Evolutionary conservation across 1,284 basidiomycete genomes (phyloP).

Genomic region (Leccinum pallidistipes): DNA sequence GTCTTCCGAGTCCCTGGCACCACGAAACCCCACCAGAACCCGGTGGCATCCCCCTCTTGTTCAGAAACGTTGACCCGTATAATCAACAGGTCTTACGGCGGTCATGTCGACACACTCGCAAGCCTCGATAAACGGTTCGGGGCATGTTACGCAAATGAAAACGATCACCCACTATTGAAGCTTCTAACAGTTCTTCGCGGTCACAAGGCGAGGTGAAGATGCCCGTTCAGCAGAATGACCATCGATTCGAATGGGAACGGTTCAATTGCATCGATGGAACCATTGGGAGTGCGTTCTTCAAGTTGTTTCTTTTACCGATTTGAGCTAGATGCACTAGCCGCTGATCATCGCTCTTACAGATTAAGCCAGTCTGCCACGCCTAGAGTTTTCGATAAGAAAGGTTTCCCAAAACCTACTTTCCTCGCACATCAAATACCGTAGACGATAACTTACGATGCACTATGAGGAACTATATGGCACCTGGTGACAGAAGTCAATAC

Average conservation of each 20-base stretch:
- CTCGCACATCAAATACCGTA: background rate
- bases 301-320: background rate
- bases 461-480: constrained; percentile 72
- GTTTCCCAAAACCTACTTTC: background rate
- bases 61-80: background rate
- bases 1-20: background rate
- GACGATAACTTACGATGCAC: constrained; percentile 14
- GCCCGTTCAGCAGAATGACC: too few species aligned
- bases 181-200: too few species aligned
- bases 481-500: constrained; percentile 36
- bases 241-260: too few species aligned
- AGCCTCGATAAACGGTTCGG: background rate
- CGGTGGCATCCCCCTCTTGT: background rate
- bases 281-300: too few species aligned
- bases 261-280: too few species aligned
- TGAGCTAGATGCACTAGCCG: constrained; percentile 1
- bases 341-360: constrained; percentile 9
- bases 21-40: background rate
- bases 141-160: background rate
- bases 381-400: constrained; percentile 3
- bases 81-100: background rate
- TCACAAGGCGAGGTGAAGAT: too few species aligned
- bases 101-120: background rate
- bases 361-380: background rate
- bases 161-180: too few species aligned